phyloP scores from a whole-genome alignment of 345 rosid species.

The Eucalyptus lansdowneana region DNA sequence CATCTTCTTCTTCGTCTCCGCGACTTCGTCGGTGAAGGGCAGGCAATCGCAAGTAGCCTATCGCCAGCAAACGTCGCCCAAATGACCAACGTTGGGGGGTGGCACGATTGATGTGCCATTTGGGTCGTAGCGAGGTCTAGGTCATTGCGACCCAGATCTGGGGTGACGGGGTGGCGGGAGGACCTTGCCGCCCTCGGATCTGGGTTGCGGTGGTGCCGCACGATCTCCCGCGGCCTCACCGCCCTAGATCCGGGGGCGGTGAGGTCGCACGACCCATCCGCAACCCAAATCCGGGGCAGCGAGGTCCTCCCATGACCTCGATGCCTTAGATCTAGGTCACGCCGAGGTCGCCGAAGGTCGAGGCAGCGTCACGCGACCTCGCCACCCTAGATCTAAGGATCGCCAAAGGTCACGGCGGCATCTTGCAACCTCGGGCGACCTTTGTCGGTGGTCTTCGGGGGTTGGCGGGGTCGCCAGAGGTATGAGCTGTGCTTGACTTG shows the following conservation, averaged over 20 bases:
- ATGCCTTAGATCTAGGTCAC: accelerated
- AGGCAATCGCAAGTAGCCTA: accelerated
- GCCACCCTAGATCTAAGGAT: accelerated
- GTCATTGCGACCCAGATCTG: accelerated
- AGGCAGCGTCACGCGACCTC: accelerated
- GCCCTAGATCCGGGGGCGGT: accelerated
- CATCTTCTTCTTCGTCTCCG: no score
- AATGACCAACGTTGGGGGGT: accelerated
- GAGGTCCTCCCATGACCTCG: accelerated
- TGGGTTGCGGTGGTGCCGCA: accelerated
- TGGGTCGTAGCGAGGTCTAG: accelerated
- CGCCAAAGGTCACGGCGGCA: accelerated
- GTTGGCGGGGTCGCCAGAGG: no score
- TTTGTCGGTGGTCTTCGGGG: accelerated
- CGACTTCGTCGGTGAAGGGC: accelerated
- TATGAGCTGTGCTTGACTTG: background rate
- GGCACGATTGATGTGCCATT: accelerated
- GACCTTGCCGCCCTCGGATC: no score
- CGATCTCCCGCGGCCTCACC: accelerated
- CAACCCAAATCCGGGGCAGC: accelerated
- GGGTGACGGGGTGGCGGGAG: accelerated
- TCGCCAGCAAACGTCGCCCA: accelerated
- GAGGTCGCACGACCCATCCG: accelerated
- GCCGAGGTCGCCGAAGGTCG: accelerated
- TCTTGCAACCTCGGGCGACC: accelerated